A percentile compares a stretch with the other conserved stretches of the same genome.
These are phyloP conservation scores for Cucumis sativus DNA, from an alignment of 306 rosid genomes.

Conservation along the genomic window DNA sequence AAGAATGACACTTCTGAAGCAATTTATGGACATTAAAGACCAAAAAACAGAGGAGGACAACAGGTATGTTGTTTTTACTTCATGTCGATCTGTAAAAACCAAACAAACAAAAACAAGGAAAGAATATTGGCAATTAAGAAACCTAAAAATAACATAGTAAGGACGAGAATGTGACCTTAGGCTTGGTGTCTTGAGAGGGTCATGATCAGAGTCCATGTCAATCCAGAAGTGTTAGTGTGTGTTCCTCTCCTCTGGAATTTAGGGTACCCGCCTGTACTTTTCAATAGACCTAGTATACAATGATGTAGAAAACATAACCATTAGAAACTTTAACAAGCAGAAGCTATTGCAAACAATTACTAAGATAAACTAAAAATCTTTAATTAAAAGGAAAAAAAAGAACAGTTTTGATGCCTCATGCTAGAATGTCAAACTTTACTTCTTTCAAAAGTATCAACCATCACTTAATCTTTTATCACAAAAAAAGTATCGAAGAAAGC, in stretches of 20 bases:
- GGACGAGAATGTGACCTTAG: conserved; percentile 14
- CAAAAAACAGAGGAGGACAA: not conserved
- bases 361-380: too few relatives aligned
- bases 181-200: conserved; percentile 3
- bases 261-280: too few relatives aligned
- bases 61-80: not conserved
- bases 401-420: too few relatives aligned
- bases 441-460: too few relatives aligned
- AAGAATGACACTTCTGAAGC: not conserved
- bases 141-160: not conserved
- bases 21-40: not conserved
- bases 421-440: too few relatives aligned
- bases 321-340: too few relatives aligned
- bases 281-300: too few relatives aligned
- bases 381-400: too few relatives aligned
- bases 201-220: conserved; percentile 15
- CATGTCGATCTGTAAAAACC: not conserved
- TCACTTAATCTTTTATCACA: too few relatives aligned
- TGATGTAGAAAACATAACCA: too few relatives aligned
- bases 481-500: too few relatives aligned
- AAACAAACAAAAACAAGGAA: not conserved
- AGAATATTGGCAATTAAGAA: not conserved
- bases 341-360: too few relatives aligned
- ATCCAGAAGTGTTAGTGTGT: not conserved
- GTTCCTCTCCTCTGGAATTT: not conserved